A percentile compares a stretch with the other conserved stretches of the same genome.
Conservation (phyloP, 495 filamentous ascomycete genomes). For the Penicillium diatomitis region DNA sequence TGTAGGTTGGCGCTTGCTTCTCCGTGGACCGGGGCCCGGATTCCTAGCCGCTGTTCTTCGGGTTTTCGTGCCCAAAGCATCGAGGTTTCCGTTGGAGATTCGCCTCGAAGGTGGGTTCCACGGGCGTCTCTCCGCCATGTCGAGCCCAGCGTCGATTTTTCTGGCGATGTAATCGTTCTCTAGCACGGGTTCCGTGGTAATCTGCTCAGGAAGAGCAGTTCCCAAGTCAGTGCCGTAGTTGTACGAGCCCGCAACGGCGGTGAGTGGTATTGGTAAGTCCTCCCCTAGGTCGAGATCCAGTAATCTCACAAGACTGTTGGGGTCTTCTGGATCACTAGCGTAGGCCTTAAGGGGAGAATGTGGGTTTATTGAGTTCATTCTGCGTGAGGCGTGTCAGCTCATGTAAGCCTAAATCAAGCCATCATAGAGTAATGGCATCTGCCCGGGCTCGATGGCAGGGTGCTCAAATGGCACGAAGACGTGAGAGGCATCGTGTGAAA, state of each 20-base stretch:
- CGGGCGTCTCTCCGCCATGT: conserved; percentile 16
- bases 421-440: too few species aligned
- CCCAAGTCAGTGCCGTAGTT: conserved; percentile 26
- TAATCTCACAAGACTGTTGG: conserved; percentile 5
- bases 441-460: too few species aligned
- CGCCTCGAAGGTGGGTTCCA: background rate
- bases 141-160: conserved; percentile 16
- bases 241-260: conserved; percentile 18
- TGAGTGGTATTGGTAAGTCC: conserved; percentile 10
- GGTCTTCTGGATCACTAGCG: background rate
- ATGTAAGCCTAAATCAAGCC: background rate
- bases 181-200: conserved; percentile 11
- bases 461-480: too few species aligned
- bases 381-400: background rate
- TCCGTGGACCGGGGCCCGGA: background rate
- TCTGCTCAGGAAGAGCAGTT: conserved; percentile 18
- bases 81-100: background rate
- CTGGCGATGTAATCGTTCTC: conserved; percentile 17
- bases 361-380: background rate
- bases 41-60: conserved; percentile 4
- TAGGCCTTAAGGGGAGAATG: background rate
- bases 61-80: background rate
- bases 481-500: too few species aligned
- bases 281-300: conserved; percentile 4
- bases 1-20: conserved; percentile 28